phyloP scores from a whole-genome alignment of 805 yeast genomes.

The Kazachstania bromeliacearum region DNA sequence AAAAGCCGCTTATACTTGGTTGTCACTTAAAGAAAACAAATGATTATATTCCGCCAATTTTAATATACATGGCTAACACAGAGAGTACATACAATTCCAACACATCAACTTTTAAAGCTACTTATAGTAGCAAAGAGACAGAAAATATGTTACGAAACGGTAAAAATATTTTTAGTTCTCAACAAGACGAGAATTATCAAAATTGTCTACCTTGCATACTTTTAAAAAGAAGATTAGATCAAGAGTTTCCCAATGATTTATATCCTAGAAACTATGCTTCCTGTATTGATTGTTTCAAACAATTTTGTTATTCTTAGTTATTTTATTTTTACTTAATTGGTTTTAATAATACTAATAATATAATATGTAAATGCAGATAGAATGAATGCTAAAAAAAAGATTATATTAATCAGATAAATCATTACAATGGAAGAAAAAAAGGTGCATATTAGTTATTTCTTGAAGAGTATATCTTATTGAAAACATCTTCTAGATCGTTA shows the following conservation, averaged over 20 bases:
- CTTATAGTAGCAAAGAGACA: constrained; percentile 38
- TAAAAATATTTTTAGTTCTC: constrained; percentile 38
- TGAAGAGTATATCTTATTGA: constrained; percentile 3
- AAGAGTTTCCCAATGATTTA: constrained; percentile 3
- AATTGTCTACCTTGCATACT: constrained; percentile 51
- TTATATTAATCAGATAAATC: too few species aligned
- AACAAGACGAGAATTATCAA: constrained; percentile 33
- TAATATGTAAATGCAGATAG: too few species aligned
- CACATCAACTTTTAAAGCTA: constrained; percentile 49
- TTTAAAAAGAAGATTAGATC: constrained; percentile 43
- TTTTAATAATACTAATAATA: too few species aligned
- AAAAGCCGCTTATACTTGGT: constrained; percentile 71
- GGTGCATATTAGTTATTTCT: background rate
- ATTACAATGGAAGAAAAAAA: too few species aligned
- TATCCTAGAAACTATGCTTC: constrained; percentile 8
- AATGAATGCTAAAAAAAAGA: too few species aligned
- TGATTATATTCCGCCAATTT: constrained; percentile 34
- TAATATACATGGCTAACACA: constrained; percentile 43
- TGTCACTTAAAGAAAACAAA: constrained; percentile 38
- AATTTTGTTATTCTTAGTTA: constrained; percentile 32
- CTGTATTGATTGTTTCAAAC: constrained; percentile 32
- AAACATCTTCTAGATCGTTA: constrained; percentile 11
- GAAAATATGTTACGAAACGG: constrained; percentile 43
- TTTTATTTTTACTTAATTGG: too few species aligned
- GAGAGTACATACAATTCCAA: constrained; percentile 38